These are phyloP conservation scores for Termitomyces sp. DNA, from an alignment of 768 basidiomycete species.

Conservation along the genomic window DNA sequence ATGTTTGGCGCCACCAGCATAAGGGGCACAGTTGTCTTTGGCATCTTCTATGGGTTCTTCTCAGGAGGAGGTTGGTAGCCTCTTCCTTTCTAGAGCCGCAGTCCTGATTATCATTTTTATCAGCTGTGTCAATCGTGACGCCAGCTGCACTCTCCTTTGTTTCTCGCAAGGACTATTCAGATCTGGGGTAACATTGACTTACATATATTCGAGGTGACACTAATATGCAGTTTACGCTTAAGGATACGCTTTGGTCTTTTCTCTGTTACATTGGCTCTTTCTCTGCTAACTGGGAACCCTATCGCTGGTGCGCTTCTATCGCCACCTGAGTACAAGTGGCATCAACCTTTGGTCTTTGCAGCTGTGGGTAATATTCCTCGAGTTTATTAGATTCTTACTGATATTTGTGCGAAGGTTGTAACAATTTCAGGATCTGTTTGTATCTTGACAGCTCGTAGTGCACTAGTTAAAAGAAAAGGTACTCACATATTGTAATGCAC, in stretches of 20 bases:
- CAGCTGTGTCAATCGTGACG: conserved; percentile 36
- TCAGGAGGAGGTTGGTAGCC: conserved; percentile 42
- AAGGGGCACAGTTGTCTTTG: conserved; percentile 39
- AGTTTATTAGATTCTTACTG: not conserved
- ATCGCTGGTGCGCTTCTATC: conserved; percentile 47
- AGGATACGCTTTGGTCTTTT: conserved; percentile 44
- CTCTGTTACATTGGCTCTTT: conserved; percentile 38
- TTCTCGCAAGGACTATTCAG: conserved; percentile 34
- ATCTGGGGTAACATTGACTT: conserved; percentile 34
- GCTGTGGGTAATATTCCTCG: conserved; percentile 25
- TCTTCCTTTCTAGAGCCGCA: not conserved
- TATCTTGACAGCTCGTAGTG: conserved; percentile 26
- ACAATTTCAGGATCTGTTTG: conserved; percentile 29
- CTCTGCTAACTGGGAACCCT: conserved; percentile 45
- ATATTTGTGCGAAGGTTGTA: conserved; percentile 20
- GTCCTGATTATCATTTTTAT: not conserved
- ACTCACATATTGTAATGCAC: conserved; percentile 13
- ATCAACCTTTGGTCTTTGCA: conserved; percentile 38
- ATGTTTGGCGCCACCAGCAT: conserved; percentile 42
- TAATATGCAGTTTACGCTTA: not conserved
- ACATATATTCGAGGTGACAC: not conserved
- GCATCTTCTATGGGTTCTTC: conserved; percentile 49
- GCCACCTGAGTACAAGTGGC: conserved; percentile 32
- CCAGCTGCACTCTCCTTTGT: conserved; percentile 34
- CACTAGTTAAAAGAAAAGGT: conserved; percentile 25